A percentile compares a stretch with the other conserved stretches of the same genome.
phyloP scores from a whole-genome alignment of 164 flowering plant species.

The Vitis amurensis region DNA sequence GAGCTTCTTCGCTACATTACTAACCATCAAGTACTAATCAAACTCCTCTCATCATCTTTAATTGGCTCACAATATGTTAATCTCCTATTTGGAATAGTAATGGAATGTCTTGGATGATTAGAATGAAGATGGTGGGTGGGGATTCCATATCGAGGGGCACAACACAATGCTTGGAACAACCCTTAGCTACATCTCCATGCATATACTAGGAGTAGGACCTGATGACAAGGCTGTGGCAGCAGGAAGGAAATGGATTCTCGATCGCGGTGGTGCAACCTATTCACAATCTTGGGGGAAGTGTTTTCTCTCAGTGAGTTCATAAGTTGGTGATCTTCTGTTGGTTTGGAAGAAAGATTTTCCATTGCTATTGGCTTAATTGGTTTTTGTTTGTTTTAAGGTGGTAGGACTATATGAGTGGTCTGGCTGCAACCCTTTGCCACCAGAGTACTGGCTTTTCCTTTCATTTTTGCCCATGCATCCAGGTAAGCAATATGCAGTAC shows the following conservation, averaged over 20 bases:
- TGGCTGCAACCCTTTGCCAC: too few relatives aligned
- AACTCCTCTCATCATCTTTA: not conserved
- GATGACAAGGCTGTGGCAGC: constrained; percentile 22
- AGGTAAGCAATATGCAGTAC: too few relatives aligned
- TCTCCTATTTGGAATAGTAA: not conserved
- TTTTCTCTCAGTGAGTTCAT: constrained; percentile 25
- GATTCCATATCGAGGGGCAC: constrained; percentile 26
- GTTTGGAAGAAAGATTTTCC: too few relatives aligned
- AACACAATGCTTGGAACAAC: constrained; percentile 33
- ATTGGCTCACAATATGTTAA: not conserved
- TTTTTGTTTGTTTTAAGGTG: too few relatives aligned
- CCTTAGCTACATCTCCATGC: constrained; percentile 29
- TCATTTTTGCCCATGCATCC: too few relatives aligned
- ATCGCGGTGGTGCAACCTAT: constrained; percentile 23
- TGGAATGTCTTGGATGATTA: not conserved
- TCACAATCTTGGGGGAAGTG: constrained; percentile 35
- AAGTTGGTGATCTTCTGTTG: too few relatives aligned
- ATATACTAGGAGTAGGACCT: constrained; percentile 28
- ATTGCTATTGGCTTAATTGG: too few relatives aligned
- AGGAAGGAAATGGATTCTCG: constrained; percentile 30
- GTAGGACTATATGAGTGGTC: too few relatives aligned
- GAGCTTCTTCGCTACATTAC: too few relatives aligned
- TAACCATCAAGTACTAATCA: too few relatives aligned
- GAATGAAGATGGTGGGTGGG: constrained; percentile 21
- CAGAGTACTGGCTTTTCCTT: too few relatives aligned